These are phyloP conservation scores for Arthroderma uncinatum DNA, from an alignment of 2,329 filamentous ascomycete genomes.

Conservation along the genomic window DNA sequence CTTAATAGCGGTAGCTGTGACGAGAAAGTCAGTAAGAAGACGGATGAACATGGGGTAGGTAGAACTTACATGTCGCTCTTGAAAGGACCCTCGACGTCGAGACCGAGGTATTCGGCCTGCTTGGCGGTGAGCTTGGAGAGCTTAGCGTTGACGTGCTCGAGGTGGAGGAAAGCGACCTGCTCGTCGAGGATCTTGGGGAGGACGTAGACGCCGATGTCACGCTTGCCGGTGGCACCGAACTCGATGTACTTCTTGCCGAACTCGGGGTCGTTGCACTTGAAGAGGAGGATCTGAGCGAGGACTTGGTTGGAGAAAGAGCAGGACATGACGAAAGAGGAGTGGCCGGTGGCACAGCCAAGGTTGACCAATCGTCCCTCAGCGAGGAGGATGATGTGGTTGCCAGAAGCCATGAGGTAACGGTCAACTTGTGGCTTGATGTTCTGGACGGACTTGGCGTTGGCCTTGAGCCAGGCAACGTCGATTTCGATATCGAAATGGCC, in stretches of 20 bases:
- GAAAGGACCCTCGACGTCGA: constrained; percentile 79
- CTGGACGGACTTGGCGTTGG: constrained; percentile 81
- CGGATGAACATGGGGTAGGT: constrained; percentile 13
- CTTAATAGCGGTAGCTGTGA: constrained; percentile 57
- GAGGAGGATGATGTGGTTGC: constrained; percentile 95
- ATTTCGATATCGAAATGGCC: constrained; percentile 99
- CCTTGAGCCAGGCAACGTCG: constrained; percentile 98
- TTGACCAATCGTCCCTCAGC: constrained; percentile 98
- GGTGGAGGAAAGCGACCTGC: constrained; percentile 91
- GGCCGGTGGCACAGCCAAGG: constrained; percentile 95
- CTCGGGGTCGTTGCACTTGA: constrained; percentile 76
- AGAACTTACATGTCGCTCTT: constrained; percentile 73
- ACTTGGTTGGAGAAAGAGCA: constrained; percentile 99
- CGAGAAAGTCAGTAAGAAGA: constrained; percentile 18
- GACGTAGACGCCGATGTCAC: constrained; percentile 85
- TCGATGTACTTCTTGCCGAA: constrained; percentile 93
- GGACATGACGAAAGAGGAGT: constrained; percentile 99
- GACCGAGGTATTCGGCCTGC: constrained; percentile 90
- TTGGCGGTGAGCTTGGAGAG: constrained; percentile 71
- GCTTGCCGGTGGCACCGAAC: constrained; percentile 86
- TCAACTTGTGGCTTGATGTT: constrained; percentile 99
- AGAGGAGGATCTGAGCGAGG: constrained; percentile 96
- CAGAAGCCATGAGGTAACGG: constrained; percentile 87
- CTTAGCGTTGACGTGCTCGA: constrained; percentile 88
- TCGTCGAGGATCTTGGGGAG: constrained; percentile 98